These are phyloP conservation scores for Asterophora lycoperdoides DNA, from an alignment of 768 basidiomycete genomes.

Conservation along the genomic window DNA sequence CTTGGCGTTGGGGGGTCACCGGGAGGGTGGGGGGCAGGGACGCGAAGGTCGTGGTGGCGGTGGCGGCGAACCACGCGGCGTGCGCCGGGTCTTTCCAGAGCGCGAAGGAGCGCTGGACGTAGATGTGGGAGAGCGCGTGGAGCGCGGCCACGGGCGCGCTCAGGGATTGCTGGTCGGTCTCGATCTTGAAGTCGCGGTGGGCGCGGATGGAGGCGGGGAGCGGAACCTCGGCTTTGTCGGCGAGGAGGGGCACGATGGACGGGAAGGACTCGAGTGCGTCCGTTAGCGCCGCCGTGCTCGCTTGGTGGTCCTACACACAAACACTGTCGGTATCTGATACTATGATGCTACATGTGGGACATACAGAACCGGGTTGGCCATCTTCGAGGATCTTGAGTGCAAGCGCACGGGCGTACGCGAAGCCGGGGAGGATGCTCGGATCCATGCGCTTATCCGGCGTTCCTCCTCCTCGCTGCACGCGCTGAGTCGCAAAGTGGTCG, in stretches of 20 bases:
- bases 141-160: constrained; percentile 42
- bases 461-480: too few relatives aligned
- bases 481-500: constrained; percentile 35
- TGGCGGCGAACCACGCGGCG: constrained; percentile 66
- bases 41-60: constrained; percentile 42
- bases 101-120: constrained; percentile 69
- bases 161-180: constrained; percentile 49
- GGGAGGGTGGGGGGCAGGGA: constrained; percentile 33
- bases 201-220: constrained; percentile 54
- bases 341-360: too few relatives aligned
- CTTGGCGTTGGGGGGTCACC: constrained; percentile 26
- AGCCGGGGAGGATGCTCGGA: constrained; percentile 70
- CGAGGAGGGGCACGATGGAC: constrained; percentile 73
- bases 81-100: constrained; percentile 78
- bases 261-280: constrained; percentile 80
- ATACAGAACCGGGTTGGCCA: constrained; percentile 37
- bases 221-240: constrained; percentile 77
- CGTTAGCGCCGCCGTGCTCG: constrained; percentile 63
- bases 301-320: constrained; percentile 41
- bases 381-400: constrained; percentile 54
- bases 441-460: constrained; percentile 32
- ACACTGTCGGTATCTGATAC: not conserved
- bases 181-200: constrained; percentile 63
- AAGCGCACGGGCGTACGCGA: constrained; percentile 68
- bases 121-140: constrained; percentile 85